Base-by-base conservation (phyloP, 805 yeast genomes). In the Nakazawaea holstii region DNA sequence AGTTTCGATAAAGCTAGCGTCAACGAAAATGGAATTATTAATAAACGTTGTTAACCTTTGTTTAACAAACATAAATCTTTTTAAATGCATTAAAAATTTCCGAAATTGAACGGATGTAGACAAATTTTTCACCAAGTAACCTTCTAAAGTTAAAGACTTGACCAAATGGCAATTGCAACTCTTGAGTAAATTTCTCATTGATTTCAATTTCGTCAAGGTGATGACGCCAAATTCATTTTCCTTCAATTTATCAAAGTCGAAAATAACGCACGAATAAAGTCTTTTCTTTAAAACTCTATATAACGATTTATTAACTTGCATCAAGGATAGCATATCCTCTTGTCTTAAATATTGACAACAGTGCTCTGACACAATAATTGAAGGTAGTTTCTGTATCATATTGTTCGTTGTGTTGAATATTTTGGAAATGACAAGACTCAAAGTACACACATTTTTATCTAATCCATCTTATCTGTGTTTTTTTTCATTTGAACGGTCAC, bases 221-320 rank as follows among this genome's bases (percentile, higher is more conserved):
- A 30, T 29, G 8, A 13, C 29, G 6, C 39, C 48, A 15, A 33
- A 9, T 17, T 27, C 26, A 9, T 24, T 13, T 11, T 35, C 13
- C 10, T n/a, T 30, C 32, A 40, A 28, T 30, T 45, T 29, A 15
- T 45, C 49, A 15, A 45, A 45, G 24, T 45, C 44, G 14, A 45
- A 45, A 6, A 45, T 38, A 17, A 47, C 17, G 11, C 17, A 35
- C 13, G 33, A 4, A 38, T 47, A 47, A 14, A 47, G 26, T 4
- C 9, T 24, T 4, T 24, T 24, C 28, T 35, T 30, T n/a, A 35
- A 8, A 6, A 38, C 37, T 28, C n/a, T 35, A 26, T 42, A 38
- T 13, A 47, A 8, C 24, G 31, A 24, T 14, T 30, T 28, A 15
- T 30, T 41, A 8, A 33, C 35, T 33, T n/a, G 13, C 10, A 30